Evolutionary conservation across 192 early-diverging fungal species (phyloP), one percentile per base, ranked within the genome.

Genomic region (Coemansia sp.): DNA sequence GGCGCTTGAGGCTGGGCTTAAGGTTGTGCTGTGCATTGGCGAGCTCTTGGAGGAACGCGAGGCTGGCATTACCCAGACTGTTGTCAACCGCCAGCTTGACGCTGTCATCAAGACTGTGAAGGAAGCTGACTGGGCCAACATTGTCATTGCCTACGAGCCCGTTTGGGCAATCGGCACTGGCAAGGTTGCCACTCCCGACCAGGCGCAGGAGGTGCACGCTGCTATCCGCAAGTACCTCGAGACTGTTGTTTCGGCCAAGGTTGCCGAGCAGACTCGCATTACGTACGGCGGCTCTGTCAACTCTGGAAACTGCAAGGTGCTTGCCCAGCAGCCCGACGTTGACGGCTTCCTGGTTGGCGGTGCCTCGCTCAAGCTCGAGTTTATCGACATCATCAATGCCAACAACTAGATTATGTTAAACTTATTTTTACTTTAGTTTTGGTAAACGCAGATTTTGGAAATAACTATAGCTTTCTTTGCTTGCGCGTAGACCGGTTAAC

Each of bases 101-200:
- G 94, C 93, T 45, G 90, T 97, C 58, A 85, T 88, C 65, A 83
- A 85, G 56, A 81, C 84, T 45, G 68, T 97, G 67, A 73, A 75
- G 48, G 69, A 66, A 38, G 77, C 67, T 19, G 92, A 97, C 84
- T 99, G 97, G 97, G 80, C 78, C 53, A 86, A 93, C 73, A 86
- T 99, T 64, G 96, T 98, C 13, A 85, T 99, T 83, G 97, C 97
- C 66, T 99, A 99, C 81, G 97, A 99, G 85, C 97, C 97, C 57
- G 97, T 99, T 58, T 99, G 97, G 97, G 97, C 97, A 35, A 98
- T 99, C 69, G 96, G 97, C 54, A 99, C 97, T 18, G 97, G 97
- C 64, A 94, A 94, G 88, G 96, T 99, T 11, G 96, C 97, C 47
- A 88, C 92, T 19, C 93, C 92, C 54, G 82, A 90, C 39, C 93